Conservation (phyloP, 1,284 basidiomycete genomes). For the Ceratobasidium papillatum region DNA sequence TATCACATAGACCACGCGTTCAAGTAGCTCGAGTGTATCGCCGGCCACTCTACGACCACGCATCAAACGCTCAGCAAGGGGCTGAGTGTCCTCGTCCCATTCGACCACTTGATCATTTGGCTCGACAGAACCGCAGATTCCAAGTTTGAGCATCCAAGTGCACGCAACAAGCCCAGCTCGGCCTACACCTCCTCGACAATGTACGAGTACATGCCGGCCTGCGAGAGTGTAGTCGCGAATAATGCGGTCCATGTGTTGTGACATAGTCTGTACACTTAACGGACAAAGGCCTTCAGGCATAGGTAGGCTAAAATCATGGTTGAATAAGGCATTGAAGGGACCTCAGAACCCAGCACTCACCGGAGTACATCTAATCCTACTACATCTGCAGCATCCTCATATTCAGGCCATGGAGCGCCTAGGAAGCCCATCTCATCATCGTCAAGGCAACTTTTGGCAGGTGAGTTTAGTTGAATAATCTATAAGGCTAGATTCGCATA, state of each 20-base stretch:
- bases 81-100: constrained; percentile 17
- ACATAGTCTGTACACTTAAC: constrained; percentile 67
- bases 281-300: constrained; percentile 92
- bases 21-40: constrained; percentile 71
- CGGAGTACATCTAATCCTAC: constrained; percentile 81
- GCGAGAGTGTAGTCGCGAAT: constrained; percentile 78
- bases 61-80: constrained; percentile 28
- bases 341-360: constrained; percentile 48
- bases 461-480: not conserved
- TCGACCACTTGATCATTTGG: constrained; percentile 48
- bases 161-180: constrained; percentile 92
- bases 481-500: constrained; percentile 51
- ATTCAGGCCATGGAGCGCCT: constrained; percentile 84
- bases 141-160: constrained; percentile 93
- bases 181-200: constrained; percentile 95
- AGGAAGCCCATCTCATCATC: constrained; percentile 86
- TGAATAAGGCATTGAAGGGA: constrained; percentile 26
- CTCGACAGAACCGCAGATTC: constrained; percentile 67
- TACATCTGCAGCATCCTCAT: constrained; percentile 67
- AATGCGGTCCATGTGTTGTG: constrained; percentile 74
- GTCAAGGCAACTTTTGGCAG: constrained; percentile 75
- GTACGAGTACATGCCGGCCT: constrained; percentile 81
- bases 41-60: constrained; percentile 49
- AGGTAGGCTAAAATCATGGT: constrained; percentile 67
- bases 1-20: constrained; percentile 77